Evolutionary conservation across 2,329 filamentous ascomycete genomes (phyloP).

Genomic region (Phyllosticta citribraziliensis): DNA sequence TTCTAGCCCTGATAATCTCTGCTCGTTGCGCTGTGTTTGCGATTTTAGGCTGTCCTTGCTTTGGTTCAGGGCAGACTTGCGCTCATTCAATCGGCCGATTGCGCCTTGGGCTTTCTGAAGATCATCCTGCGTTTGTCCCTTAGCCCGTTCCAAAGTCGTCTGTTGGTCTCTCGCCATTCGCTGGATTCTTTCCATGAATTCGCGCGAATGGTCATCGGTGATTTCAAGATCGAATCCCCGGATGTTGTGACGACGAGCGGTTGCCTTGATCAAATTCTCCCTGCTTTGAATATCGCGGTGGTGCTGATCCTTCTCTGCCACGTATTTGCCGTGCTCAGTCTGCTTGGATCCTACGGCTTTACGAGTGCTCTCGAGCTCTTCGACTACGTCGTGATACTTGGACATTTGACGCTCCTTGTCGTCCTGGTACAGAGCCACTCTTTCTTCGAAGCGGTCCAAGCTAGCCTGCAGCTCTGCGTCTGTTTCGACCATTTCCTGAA

Average conservation of each 20-base stretch:
- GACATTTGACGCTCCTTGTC: constrained; percentile 54
- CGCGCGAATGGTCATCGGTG: constrained; percentile 59
- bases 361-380: constrained; percentile 39
- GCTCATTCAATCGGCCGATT: constrained; percentile 65
- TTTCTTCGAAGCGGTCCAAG: constrained; percentile 67
- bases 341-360: constrained; percentile 36
- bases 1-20: constrained; percentile 57
- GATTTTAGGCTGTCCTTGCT: constrained; percentile 64
- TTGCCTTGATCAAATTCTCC: constrained; percentile 64
- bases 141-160: constrained; percentile 62
- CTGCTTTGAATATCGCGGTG: constrained; percentile 68
- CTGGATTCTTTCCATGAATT: constrained; percentile 69
- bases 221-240: constrained; percentile 69
- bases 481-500: constrained; percentile 68
- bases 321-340: constrained; percentile 61
- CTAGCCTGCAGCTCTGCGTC: constrained; percentile 65
- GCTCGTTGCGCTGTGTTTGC: constrained; percentile 64
- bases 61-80: constrained; percentile 61
- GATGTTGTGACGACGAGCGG: constrained; percentile 67
- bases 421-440: constrained; percentile 54
- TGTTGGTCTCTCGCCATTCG: constrained; percentile 71
- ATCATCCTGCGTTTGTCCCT: constrained; percentile 64
- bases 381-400: constrained; percentile 55
- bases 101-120: constrained; percentile 60
- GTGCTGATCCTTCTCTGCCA: constrained; percentile 80